These are phyloP conservation scores for Boletus sp. DNA, from an alignment of 768 basidiomycete genomes.

Conservation along the genomic window DNA sequence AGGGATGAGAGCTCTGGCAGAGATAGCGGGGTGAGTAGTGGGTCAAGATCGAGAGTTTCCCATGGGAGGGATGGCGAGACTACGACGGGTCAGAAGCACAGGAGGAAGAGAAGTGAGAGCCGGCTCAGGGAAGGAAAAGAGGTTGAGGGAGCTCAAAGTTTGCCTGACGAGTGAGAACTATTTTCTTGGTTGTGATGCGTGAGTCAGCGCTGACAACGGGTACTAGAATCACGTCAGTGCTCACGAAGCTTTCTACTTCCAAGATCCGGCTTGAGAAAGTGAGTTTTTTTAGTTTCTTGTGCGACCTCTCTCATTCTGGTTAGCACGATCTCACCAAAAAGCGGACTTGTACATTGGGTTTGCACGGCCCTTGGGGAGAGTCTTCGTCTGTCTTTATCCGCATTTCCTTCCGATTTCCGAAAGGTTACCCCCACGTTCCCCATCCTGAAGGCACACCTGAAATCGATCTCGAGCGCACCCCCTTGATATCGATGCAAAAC, in stretches of 20 bases:
- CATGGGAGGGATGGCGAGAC: constrained; percentile 18
- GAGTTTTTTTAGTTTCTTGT: constrained; percentile 7
- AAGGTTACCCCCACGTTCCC: constrained; percentile 64
- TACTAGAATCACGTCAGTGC: constrained; percentile 66
- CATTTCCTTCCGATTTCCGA: constrained; percentile 85
- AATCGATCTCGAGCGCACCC: constrained; percentile 81
- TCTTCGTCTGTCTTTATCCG: constrained; percentile 81
- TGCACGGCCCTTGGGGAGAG: constrained; percentile 92
- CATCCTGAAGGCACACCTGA: constrained; percentile 66
- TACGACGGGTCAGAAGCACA: constrained; percentile 9
- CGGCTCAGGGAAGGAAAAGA: constrained; percentile 32
- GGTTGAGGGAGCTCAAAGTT: constrained; percentile 41
- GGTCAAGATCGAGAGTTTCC: constrained; percentile 41
- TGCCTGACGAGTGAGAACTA: constrained; percentile 69
- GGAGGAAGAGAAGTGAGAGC: constrained; percentile 48
- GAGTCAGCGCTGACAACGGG: background rate
- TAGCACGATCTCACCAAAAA: constrained; percentile 69
- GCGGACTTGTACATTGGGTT: constrained; percentile 78
- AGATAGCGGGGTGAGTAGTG: constrained; percentile 44
- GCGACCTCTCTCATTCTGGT: constrained; percentile 1
- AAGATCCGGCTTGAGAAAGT: constrained; percentile 89
- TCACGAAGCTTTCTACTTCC: constrained; percentile 58
- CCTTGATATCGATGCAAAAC: constrained; percentile 72
- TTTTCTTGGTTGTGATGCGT: background rate
- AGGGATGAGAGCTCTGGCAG: constrained; percentile 56